Percentiles rank a stretch among this genome's conserved stretches.
phyloP scores from a whole-genome alignment of 176 grass and related monocot genomes.

The Avena sativa region DNA sequence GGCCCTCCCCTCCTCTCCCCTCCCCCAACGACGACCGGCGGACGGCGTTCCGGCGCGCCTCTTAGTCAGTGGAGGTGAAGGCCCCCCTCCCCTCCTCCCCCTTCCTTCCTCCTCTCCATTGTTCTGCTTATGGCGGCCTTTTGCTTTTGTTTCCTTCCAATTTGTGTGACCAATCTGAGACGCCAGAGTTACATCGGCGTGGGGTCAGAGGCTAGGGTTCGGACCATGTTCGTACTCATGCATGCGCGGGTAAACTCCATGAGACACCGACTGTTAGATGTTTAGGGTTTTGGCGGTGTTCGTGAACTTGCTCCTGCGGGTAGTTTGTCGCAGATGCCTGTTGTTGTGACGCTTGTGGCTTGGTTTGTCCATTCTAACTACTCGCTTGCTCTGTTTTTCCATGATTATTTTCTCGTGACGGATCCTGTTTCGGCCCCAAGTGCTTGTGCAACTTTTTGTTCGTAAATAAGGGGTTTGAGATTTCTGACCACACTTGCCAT shows the following conservation, averaged over 20 bases:
- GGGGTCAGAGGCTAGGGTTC: background rate
- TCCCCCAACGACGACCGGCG: background rate
- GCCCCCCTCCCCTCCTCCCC: background rate
- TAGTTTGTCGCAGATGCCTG: background rate
- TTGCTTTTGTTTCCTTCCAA: background rate
- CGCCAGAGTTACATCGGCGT: background rate
- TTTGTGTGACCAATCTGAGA: background rate
- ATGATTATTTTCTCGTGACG: background rate
- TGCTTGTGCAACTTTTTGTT: conserved; percentile 5
- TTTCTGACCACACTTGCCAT: background rate
- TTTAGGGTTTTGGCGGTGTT: conserved; percentile 10
- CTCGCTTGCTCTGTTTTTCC: background rate
- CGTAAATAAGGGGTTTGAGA: background rate
- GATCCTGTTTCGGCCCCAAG: background rate
- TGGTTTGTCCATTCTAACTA: background rate
- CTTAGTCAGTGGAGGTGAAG: background rate
- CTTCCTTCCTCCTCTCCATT: background rate
- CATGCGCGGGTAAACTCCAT: background rate
- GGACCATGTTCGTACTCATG: background rate
- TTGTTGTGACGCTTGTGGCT: background rate
- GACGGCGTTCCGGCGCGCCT: background rate
- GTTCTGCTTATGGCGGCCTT: background rate
- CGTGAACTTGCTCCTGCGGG: background rate
- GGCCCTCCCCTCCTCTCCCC: background rate
- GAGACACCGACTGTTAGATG: background rate